Evolutionary conservation across 192 early-diverging fungal genomes (phyloP).

Genomic region (Pilaira anomala): DNA sequence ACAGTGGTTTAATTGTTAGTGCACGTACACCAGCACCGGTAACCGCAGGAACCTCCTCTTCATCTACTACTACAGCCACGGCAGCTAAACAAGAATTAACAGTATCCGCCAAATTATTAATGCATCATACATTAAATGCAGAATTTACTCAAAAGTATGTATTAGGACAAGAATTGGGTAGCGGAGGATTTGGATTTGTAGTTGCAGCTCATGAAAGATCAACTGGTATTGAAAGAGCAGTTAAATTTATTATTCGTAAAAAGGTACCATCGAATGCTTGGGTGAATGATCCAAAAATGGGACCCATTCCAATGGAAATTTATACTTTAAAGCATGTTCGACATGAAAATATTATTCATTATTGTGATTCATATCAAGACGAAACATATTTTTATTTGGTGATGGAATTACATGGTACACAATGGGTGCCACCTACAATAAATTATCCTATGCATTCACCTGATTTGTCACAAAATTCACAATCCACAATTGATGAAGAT

Average conservation of each 20-base stretch:
- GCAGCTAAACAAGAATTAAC: background rate
- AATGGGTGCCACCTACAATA: constrained; percentile 34
- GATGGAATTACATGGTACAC: constrained; percentile 57
- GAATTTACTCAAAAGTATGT: constrained; percentile 11
- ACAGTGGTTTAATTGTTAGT: background rate
- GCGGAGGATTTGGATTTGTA: constrained; percentile 71
- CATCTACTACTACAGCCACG: background rate
- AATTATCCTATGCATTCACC: constrained; percentile 24
- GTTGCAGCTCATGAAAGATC: constrained; percentile 48
- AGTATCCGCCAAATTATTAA: constrained; percentile 5
- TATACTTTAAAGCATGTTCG: constrained; percentile 48
- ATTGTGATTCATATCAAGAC: constrained; percentile 49
- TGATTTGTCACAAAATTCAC: constrained; percentile 22
- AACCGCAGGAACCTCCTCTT: background rate
- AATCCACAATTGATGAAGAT: constrained; percentile 23
- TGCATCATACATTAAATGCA: background rate
- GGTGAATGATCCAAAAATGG: constrained; percentile 45
- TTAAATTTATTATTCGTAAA: constrained; percentile 67
- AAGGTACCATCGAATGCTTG: constrained; percentile 52
- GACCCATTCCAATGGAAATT: constrained; percentile 52
- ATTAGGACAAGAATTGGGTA: constrained; percentile 56
- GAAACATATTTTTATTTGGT: constrained; percentile 50
- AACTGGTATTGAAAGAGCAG: constrained; percentile 60
- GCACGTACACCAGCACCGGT: background rate
- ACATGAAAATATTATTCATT: constrained; percentile 65